Conservation (phyloP, 768 basidiomycete genomes). For the Rhizopogon vinicolor region DNA sequence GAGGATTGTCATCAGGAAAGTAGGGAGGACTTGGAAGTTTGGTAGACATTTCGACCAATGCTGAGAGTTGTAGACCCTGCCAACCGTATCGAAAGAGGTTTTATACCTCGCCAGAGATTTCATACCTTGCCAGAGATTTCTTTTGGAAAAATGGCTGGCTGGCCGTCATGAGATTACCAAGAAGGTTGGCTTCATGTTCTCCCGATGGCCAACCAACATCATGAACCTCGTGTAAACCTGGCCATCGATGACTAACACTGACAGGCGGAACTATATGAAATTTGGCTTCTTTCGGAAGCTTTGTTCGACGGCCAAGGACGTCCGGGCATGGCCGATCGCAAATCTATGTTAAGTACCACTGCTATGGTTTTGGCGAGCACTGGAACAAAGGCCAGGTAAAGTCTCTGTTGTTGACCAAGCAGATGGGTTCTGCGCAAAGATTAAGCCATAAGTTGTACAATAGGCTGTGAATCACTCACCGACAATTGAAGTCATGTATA, state of each 20-base stretch:
- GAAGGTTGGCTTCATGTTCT: not conserved
- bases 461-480: not conserved
- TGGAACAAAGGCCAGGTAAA: not conserved
- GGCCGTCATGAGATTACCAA: not conserved
- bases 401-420: not conserved
- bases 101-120: no score
- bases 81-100: not conserved
- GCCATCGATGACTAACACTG: not conserved
- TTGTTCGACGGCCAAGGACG: no score
- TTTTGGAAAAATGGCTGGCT: not conserved
- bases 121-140: no score
- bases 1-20: not conserved
- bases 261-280: no score
- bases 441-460: not conserved
- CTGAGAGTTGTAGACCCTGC: not conserved
- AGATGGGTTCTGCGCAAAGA: not conserved
- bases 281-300: not conserved
- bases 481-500: not conserved
- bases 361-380: no score
- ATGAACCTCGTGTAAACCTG: not conserved
- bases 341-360: no score
- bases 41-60: not conserved
- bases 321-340: not conserved
- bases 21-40: not conserved
- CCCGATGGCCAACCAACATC: not conserved